Evolutionary conservation across 2,329 filamentous ascomycete species (phyloP).

Genomic region (Akanthomyces uredinophilus): DNA sequence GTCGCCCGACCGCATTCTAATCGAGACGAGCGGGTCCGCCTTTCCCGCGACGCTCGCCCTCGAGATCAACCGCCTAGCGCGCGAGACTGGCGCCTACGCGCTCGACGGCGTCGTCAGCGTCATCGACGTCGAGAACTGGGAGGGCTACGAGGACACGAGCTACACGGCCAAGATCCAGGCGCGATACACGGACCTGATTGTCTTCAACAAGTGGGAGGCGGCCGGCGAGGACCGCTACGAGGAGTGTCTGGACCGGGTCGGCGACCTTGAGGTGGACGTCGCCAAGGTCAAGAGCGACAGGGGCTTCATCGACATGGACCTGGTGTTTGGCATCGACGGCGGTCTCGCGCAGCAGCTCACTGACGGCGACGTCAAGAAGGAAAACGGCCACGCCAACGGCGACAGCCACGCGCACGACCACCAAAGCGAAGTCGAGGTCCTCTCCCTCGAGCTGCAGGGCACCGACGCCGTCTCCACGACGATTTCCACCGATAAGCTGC

Average conservation of each 20-base stretch:
- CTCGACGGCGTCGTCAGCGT: slow-evolving; percentile 87
- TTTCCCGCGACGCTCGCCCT: slow-evolving; percentile 86
- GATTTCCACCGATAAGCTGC: slow-evolving; percentile 57
- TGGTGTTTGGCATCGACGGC: slow-evolving; percentile 85
- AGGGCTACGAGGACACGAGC: slow-evolving; percentile 84
- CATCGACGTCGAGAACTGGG: slow-evolving; percentile 92
- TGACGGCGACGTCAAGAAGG: slow-evolving; percentile 32
- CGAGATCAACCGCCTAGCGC: slow-evolving; percentile 75
- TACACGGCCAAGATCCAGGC: slow-evolving; percentile 88
- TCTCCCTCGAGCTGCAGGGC: slow-evolving; percentile 67
- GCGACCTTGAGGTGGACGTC: slow-evolving; percentile 73
- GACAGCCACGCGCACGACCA: slow-evolving; percentile 42
- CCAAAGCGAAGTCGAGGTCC: slow-evolving; percentile 88
- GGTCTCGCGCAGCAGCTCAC: slow-evolving; percentile 59
- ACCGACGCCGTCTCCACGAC: slow-evolving; percentile 26
- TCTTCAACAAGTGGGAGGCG: slow-evolving; percentile 89
- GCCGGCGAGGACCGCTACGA: slow-evolving; percentile 71
- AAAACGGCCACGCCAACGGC: slow-evolving; percentile 24
- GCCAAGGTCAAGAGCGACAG: slow-evolving; percentile 81
- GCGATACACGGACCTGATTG: slow-evolving; percentile 80
- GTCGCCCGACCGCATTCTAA: slow-evolving; percentile 76
- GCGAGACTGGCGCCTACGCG: slow-evolving; percentile 63
- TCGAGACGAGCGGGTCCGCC: slow-evolving; percentile 87
- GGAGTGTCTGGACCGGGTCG: slow-evolving; percentile 69
- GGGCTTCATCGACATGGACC: slow-evolving; percentile 70